Base-by-base conservation (phyloP, 1,284 basidiomycete species). In the Chondrostereum purpureum region DNA sequence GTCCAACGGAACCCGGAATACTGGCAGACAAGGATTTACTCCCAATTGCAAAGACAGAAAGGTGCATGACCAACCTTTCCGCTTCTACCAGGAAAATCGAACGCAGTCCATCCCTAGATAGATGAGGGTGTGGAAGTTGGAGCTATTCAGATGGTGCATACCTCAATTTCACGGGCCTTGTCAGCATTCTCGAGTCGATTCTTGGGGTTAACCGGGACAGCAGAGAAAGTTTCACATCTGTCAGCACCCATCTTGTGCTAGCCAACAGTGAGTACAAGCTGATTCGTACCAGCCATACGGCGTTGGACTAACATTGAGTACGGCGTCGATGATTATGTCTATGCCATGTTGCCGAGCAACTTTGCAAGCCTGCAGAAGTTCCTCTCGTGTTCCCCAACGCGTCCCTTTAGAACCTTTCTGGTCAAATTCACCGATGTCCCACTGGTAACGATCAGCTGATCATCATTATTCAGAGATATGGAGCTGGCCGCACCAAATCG, bases 361-460 rank as follows among this genome's bases (percentile, higher is more conserved):
- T 43, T 66, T 61, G 60, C 88, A 85, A 10, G 87, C 83, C 3
- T 65, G 59, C 2, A 92, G 58, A 16, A 95, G 76, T 55, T 97
- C 83, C 38, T 91, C 79, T 54, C 85, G 87, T 11, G 84, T 87
- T 14, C 94, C 94, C 90, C 92, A 98, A 51, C 93, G 79, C n/a
- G 93, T 97, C 6, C 71, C 63, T 42, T 78, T 65, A n/a, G 76
- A 68, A 10, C 86, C 88, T 62, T 92, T 94, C 62, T 90, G 87
- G 43, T 91, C 67, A 54, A 96, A 97, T 68, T 97, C 93, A 39
- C 94, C 94, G 8, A 97, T 67, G 60, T 93, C 91, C 87, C 88
- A 92, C 77, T 91, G 48, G 39, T 13, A 37, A 8, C 10, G 36
- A 19, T 33, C 27, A 33, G 27, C 10, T 33, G 27, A 10, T 33